phyloP scores from a whole-genome alignment of 2,329 filamentous ascomycete species.

The Phoma sp. region DNA sequence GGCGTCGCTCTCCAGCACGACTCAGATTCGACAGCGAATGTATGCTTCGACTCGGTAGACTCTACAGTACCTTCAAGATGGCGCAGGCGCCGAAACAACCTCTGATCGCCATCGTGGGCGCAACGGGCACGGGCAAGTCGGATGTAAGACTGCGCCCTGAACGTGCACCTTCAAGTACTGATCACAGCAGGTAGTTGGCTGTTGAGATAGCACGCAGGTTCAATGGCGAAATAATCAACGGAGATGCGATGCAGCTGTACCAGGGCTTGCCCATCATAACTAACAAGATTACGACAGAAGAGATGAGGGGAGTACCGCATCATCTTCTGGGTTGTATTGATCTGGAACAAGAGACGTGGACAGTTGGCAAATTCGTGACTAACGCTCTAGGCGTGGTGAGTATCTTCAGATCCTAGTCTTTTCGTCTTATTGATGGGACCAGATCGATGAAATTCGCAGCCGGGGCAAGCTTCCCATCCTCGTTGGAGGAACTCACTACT shows the following conservation, averaged over 20 bases:
- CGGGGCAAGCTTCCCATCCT: conserved; percentile 85
- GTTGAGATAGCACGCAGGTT: conserved; percentile 83
- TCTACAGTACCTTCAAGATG: conserved; percentile 32
- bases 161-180: conserved; percentile 29
- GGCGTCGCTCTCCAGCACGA: conserved; percentile 1
- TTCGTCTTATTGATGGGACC: conserved; percentile 1
- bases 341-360: conserved; percentile 81
- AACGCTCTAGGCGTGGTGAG: conserved; percentile 65
- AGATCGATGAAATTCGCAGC: conserved; percentile 77
- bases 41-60: conserved; percentile 35
- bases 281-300: conserved; percentile 81
- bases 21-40: conserved; percentile 10
- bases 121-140: conserved; percentile 93
- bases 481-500: conserved; percentile 95
- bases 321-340: conserved; percentile 84
- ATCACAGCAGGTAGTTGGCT: conserved; percentile 70
- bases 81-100: conserved; percentile 53
- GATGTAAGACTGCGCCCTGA: conserved; percentile 63
- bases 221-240: conserved; percentile 94
- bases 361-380: conserved; percentile 76
- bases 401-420: neutral
- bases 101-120: conserved; percentile 82
- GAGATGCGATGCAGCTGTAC: conserved; percentile 98
- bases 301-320: conserved; percentile 82
- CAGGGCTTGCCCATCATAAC: conserved; percentile 90